Percentiles rank a stretch among this genome's conserved stretches.
Evolutionary conservation across 192 early-diverging fungal genomes (phyloP).

Genomic region (Phlyctochytrium planicorne): DNA sequence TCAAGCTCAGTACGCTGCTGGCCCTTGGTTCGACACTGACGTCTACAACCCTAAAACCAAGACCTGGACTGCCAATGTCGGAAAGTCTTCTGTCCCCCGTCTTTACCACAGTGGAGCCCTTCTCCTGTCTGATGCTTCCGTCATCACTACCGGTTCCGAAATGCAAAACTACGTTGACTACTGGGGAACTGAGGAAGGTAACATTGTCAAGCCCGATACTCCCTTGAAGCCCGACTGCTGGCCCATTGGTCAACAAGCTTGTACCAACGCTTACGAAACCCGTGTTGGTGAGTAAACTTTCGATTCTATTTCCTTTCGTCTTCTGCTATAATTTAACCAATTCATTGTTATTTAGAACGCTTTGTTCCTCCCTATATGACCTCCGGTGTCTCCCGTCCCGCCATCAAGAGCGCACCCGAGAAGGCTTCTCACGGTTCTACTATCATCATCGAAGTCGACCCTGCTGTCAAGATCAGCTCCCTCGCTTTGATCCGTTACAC

Average conservation of each 20-base stretch:
- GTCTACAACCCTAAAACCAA: neutral
- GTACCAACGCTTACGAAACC: conserved; percentile 12
- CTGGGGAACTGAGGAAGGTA: conserved; percentile 5
- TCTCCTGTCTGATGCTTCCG: conserved; percentile 25
- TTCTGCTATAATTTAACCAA: neutral
- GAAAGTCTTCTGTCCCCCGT: conserved; percentile 7
- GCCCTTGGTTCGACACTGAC: conserved; percentile 23
- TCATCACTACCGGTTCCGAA: conserved; percentile 39
- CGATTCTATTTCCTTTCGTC: too few relatives aligned
- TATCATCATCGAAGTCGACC: conserved; percentile 4
- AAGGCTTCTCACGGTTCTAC: conserved; percentile 13
- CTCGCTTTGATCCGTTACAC: conserved; percentile 29
- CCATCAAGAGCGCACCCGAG: too few relatives aligned
- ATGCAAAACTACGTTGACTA: conserved; percentile 40
- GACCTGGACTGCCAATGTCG: too few relatives aligned
- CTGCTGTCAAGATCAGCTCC: conserved; percentile 6
- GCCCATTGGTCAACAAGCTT: neutral
- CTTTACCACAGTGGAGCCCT: conserved; percentile 40
- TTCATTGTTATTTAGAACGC: neutral
- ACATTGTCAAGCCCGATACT: neutral
- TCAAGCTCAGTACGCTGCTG: conserved; percentile 26
- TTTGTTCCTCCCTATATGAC: neutral
- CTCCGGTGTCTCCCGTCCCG: too few relatives aligned
- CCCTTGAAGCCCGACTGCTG: neutral
- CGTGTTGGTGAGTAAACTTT: too few relatives aligned